Conservation (phyloP, 1,139 yeast species). For the Meyerozyma elateridarum region DNA sequence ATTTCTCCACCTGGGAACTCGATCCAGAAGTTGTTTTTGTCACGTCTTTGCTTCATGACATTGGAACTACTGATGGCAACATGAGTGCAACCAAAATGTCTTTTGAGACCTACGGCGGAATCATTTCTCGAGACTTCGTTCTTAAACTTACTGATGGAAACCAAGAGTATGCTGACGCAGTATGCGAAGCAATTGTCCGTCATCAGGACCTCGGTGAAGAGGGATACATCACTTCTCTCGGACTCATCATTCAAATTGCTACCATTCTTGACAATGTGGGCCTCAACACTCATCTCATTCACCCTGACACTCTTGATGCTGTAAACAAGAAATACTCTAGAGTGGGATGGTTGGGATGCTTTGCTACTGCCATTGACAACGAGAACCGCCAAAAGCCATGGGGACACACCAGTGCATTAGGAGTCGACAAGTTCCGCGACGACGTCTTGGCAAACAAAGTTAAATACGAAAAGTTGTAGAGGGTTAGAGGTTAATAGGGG, state of each 20-base stretch:
- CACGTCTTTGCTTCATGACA: slow-evolving; percentile 34
- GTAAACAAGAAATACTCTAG: slow-evolving; percentile 25
- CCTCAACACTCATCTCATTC: slow-evolving; percentile 25
- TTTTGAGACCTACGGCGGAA: slow-evolving; percentile 36
- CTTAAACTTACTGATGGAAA: slow-evolving; percentile 20
- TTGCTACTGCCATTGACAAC: slow-evolving; percentile 31
- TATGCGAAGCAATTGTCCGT: slow-evolving; percentile 34
- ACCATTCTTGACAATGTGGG: slow-evolving; percentile 39
- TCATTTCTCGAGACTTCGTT: slow-evolving; percentile 27
- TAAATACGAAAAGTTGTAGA: slow-evolving; percentile 17
- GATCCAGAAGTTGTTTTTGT: slow-evolving; percentile 27
- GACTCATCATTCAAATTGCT: slow-evolving; percentile 31
- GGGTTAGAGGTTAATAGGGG: not conserved
- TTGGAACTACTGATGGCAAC: slow-evolving; percentile 32
- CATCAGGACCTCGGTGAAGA: slow-evolving; percentile 35
- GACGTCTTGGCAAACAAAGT: slow-evolving; percentile 26
- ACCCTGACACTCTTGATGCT: slow-evolving; percentile 26
- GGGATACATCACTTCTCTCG: slow-evolving; percentile 34
- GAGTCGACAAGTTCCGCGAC: slow-evolving; percentile 26
- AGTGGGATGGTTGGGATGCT: slow-evolving; percentile 32
- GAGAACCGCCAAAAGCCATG: slow-evolving; percentile 30
- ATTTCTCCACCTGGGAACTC: slow-evolving; percentile 33
- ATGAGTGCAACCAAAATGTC: slow-evolving; percentile 34
- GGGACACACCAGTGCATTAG: slow-evolving; percentile 37
- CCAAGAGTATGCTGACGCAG: slow-evolving; percentile 34